phyloP scores from a whole-genome alignment of 2,329 filamentous ascomycete genomes.

The Alternaria tenuissima region DNA sequence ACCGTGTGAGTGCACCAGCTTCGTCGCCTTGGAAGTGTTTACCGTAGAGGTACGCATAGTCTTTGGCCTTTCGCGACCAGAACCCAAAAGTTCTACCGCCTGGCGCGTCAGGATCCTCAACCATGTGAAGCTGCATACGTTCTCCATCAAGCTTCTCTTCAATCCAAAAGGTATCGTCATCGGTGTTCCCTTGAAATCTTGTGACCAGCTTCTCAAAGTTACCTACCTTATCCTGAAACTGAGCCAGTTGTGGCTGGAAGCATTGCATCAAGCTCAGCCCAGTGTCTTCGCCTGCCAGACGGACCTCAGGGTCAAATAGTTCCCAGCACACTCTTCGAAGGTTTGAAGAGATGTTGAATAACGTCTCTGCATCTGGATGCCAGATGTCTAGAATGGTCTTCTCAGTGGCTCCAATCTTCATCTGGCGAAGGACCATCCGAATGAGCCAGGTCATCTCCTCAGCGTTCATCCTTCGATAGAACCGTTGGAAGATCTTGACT shows the following conservation, averaged over 20 bases:
- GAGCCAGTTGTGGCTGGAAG: constrained; percentile 94
- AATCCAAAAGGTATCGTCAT: constrained; percentile 87
- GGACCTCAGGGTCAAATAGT: constrained; percentile 74
- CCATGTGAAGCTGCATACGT: constrained; percentile 95
- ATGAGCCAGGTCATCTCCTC: constrained; percentile 95
- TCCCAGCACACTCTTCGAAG: constrained; percentile 95
- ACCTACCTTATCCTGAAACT: constrained; percentile 77
- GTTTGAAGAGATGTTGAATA: constrained; percentile 90
- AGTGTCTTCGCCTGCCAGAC: constrained; percentile 77
- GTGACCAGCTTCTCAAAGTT: constrained; percentile 82
- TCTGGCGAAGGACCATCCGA: constrained; percentile 85
- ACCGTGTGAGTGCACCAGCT: constrained; percentile 78
- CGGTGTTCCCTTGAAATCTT: constrained; percentile 69
- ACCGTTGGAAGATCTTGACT: constrained; percentile 78
- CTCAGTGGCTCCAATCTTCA: constrained; percentile 81
- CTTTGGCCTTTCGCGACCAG: constrained; percentile 95
- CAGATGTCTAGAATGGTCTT: constrained; percentile 80
- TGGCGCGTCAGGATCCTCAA: constrained; percentile 69
- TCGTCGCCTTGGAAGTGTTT: constrained; percentile 73
- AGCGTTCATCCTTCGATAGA: constrained; percentile 91
- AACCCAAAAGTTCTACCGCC: constrained; percentile 82
- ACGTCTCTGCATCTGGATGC: constrained; percentile 62
- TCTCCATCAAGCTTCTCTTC: constrained; percentile 98
- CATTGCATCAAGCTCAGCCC: constrained; percentile 88
- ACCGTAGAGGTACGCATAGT: constrained; percentile 95